phyloP scores from a whole-genome alignment of 192 early-diverging fungal species.

The Coemansia sp. region DNA sequence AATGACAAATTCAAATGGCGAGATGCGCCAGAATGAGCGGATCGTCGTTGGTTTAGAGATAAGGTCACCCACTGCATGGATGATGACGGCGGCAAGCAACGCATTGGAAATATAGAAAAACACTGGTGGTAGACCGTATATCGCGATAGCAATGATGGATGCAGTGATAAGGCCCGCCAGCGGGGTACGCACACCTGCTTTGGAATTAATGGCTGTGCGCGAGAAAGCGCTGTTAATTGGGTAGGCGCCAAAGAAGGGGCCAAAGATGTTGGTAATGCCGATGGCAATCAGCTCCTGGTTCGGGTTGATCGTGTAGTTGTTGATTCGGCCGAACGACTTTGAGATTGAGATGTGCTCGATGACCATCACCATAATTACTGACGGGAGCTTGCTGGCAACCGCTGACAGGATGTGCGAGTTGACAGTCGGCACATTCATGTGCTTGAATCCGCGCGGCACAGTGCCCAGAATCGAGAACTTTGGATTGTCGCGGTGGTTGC shows the following conservation, averaged over 20 bases:
- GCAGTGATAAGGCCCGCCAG: conserved; percentile 77
- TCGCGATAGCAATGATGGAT: conserved; percentile 72
- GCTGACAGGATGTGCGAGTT: conserved; percentile 53
- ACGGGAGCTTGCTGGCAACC: conserved; percentile 58
- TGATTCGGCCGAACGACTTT: conserved; percentile 81
- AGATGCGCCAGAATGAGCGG: conserved; percentile 65
- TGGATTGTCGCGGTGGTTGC: conserved; percentile 47
- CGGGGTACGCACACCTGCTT: conserved; percentile 82
- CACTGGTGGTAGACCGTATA: conserved; percentile 77
- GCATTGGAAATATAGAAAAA: conserved; percentile 87
- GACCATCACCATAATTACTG: conserved; percentile 71
- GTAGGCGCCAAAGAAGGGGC: conserved; percentile 84
- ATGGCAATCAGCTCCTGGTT: conserved; percentile 91
- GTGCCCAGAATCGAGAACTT: conserved; percentile 65
- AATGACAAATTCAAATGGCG: conserved; percentile 51
- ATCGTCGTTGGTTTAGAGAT: conserved; percentile 63
- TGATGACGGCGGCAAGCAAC: conserved; percentile 78
- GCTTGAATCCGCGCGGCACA: conserved; percentile 73
- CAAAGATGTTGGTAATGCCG: conserved; percentile 81
- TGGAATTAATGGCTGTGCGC: conserved; percentile 86
- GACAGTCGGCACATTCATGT: conserved; percentile 59
- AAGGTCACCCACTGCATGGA: conserved; percentile 78
- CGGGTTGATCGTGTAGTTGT: conserved; percentile 79
- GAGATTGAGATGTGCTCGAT: conserved; percentile 90
- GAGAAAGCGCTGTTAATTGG: conserved; percentile 94